Base-by-base conservation (phyloP, 2,329 filamentous ascomycete genomes). In the Helicocarpus griseus region DNA sequence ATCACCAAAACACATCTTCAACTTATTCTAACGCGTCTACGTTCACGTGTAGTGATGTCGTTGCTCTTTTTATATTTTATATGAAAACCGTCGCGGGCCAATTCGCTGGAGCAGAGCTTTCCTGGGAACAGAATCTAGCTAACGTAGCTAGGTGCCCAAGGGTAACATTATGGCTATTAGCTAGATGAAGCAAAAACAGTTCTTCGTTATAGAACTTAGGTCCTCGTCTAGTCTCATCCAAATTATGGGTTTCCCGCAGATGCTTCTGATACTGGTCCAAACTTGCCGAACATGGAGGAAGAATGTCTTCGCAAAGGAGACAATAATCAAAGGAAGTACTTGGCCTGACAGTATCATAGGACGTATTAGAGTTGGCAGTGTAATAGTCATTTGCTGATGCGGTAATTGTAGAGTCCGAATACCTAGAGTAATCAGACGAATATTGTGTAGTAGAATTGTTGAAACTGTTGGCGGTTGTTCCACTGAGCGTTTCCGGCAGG, bases 181-280 rank as follows among this genome's bases (percentile, higher is more conserved):
- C 53, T 26, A 54, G 28, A 50, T 54, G 53, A 13, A 53, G 26
- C 33, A 36, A 49, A 38, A 55, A 55, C 19, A 51, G 51, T 35
- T 51, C 54, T 39, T 53, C 49, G 3, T 43, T 46, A 21, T 45
- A 53, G 38, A 52, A 53, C 17, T 33, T 52, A 21, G 53, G 43
- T 7, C 48, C 48, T 17, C 52, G 48, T 17, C 49, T 48, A 2
- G 48, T 40, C 29, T 53, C 51, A 3, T 50, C 52, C 26, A 55
- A 53, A 28, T 35, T 38, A 33, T 55, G 54, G 17, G 36, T 40
- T 11, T 53, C 48, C 28, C 45, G 33, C 11, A 55, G 40, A 39
- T 55, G 54, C n/a, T 50, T 35, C 22, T 44, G 47, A 9, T 41
- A 48, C 39, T 41, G 40, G 5, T 51, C 39, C 36, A 36, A 41